phyloP scores from a whole-genome alignment of 306 rosid genomes.

The Vigna radiata region DNA sequence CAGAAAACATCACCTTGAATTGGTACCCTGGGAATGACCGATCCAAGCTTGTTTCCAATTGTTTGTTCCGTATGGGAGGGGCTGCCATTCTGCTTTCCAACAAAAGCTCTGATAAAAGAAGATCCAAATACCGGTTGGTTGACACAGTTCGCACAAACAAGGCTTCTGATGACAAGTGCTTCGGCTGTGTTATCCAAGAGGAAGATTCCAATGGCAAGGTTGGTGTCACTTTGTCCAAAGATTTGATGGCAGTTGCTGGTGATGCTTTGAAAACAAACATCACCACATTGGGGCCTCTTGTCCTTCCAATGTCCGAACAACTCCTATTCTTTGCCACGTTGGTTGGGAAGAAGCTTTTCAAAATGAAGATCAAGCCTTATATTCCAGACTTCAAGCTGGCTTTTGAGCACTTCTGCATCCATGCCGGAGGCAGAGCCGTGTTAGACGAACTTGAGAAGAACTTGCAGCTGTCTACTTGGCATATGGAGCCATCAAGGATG shows the following conservation, averaged over 20 bases:
- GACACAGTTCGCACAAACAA: conserved; percentile 83
- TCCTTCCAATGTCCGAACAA: conserved; percentile 83
- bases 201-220: conserved; percentile 73
- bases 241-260: conserved; percentile 88
- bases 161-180: conserved; percentile 82
- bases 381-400: conserved; percentile 89
- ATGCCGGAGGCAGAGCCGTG: conserved; percentile 87
- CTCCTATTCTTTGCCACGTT: conserved; percentile 74
- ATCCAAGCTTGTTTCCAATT: conserved; percentile 85
- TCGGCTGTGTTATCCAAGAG: conserved; percentile 80
- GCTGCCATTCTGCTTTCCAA: conserved; percentile 82
- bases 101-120: conserved; percentile 69
- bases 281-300: conserved; percentile 85
- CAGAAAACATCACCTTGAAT: conserved; percentile 86
- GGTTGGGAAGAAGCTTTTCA: conserved; percentile 75
- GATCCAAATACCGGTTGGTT: conserved; percentile 71
- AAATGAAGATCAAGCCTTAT: conserved; percentile 85
- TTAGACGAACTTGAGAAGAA: conserved; percentile 85
- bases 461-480: conserved; percentile 79
- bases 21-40: conserved; percentile 88
- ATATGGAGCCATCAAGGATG: conserved; percentile 97
- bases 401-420: conserved; percentile 86
- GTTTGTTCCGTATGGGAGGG: conserved; percentile 90
- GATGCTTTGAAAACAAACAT: conserved; percentile 88
- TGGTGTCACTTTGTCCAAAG: conserved; percentile 86